Evolutionary conservation across 2,329 filamentous ascomycete genomes (phyloP), one percentile per base, ranked within the genome.

Genomic region (Penicillium sp.): DNA sequence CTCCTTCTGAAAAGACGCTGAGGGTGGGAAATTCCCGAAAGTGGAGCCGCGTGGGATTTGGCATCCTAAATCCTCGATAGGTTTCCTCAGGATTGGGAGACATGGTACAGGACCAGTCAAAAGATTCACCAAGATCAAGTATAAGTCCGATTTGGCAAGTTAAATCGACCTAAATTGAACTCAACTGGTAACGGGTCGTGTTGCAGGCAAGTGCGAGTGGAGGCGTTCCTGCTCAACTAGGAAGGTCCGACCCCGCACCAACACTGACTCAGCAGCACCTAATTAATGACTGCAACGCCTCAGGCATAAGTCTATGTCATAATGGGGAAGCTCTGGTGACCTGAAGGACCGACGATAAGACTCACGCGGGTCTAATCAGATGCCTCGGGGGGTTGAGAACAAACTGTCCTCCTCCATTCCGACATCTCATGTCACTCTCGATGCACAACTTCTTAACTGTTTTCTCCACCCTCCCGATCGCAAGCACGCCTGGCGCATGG

Each of bases 351-450:
- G 13, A 30, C n/a, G 35, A 32, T 36, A 32, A 30, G 35, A 23
- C 30, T 45, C 39, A 47, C 39, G 38, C 20, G 45, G 38, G 39
- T 41, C 14, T 18, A 37, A 42, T 46, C 40, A 51, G 39, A 41
- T 45, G 48, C 46, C 20, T 37, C 9, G 17, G 28, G 8, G 30
- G 31, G 18, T 22, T 22, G 18, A 22, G 18, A 22, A 22, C 18
- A 22, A 22, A 31, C 10, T 13, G 18, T 34, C 23, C 17, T 12
- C 20, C 14, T 12, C 27, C 11, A n/a, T n/a, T 22, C 18, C 18
- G 5, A 9, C 18, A 22, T 5, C 18, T 22, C 18, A 22, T 22
- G 18, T 22, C 18, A n/a, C 22, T 23, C 10, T 13, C 12, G 25
- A 11, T 27, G 25, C 25, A 13, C 9, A 11, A 27, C 11, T 11